A percentile compares a stretch with the other conserved stretches of the same genome.
These are phyloP conservation scores for Aspergillus indologenus DNA, from an alignment of 495 filamentous ascomycete species.

Conservation along the genomic window DNA sequence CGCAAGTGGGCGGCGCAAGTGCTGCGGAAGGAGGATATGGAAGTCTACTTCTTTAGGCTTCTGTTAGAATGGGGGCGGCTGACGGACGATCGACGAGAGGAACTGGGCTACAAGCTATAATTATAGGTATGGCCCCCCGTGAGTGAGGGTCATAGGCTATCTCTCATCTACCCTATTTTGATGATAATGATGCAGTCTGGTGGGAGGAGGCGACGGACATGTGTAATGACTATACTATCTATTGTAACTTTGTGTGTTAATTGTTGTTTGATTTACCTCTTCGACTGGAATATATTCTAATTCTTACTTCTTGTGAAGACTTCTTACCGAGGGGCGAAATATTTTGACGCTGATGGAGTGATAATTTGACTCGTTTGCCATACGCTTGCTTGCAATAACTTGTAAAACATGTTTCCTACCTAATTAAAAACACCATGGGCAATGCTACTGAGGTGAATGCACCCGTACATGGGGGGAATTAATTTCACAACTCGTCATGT, in stretches of 20 bases:
- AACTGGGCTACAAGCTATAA: constrained; percentile 40
- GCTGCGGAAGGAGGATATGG: constrained; percentile 75
- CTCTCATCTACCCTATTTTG: not conserved
- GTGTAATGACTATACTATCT: constrained; percentile 3
- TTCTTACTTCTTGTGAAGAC: not conserved
- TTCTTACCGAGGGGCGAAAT: too few species aligned
- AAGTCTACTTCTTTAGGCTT: constrained; percentile 77
- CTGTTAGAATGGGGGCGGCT: constrained; percentile 72
- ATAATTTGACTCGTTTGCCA: too few species aligned
- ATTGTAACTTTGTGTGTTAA: not conserved
- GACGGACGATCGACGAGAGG: constrained; percentile 59
- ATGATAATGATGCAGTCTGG: not conserved
- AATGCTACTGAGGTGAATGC: not conserved
- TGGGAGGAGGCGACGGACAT: not conserved
- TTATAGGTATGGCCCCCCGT: not conserved
- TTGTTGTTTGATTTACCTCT: not conserved
- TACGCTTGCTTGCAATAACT: not conserved
- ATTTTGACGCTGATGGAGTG: too few species aligned
- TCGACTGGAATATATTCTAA: not conserved
- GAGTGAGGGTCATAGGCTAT: not conserved
- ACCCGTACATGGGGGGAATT: too few species aligned
- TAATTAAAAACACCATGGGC: not conserved
- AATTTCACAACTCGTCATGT: constrained; percentile 37
- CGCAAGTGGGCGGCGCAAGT: constrained; percentile 61
- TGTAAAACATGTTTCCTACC: not conserved